Conservation (phyloP, 306 rosid species). For the Lathyrus aphaca region DNA sequence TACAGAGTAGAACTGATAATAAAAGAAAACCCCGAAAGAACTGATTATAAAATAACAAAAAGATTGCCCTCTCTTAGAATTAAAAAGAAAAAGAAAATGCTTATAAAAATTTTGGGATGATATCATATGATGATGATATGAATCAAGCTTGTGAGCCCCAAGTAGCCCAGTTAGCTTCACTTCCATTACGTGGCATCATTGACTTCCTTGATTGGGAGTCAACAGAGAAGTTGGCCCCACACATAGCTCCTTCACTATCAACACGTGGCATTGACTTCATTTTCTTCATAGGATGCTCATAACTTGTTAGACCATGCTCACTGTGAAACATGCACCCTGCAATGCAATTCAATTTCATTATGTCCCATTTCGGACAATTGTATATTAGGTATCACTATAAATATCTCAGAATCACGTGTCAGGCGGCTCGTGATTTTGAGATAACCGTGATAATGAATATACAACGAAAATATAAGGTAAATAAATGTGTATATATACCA, state of each 20-base stretch:
- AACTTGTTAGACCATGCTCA: constrained; percentile 76
- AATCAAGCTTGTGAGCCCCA: constrained; percentile 62
- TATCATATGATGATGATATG: not conserved
- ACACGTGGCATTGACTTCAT: constrained; percentile 86
- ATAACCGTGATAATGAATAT: not conserved
- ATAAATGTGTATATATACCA: constrained; percentile 55
- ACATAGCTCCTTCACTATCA: constrained; percentile 89
- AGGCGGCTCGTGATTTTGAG: too few relatives aligned
- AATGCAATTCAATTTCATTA: not conserved
- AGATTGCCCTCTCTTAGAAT: not conserved
- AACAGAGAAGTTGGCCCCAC: constrained; percentile 90
- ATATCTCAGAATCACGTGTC: not conserved
- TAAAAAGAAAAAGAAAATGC: not conserved
- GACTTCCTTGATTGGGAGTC: constrained; percentile 67
- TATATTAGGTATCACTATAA: too few relatives aligned
- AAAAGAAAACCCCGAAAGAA: not conserved
- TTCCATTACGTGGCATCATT: constrained; percentile 92
- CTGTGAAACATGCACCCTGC: constrained; percentile 95
- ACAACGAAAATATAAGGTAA: not conserved
- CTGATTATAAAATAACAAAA: constrained; percentile 3
- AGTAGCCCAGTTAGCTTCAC: constrained; percentile 87
- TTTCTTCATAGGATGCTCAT: constrained; percentile 83
- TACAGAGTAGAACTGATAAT: not conserved
- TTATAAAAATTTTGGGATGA: not conserved
- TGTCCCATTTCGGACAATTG: too few relatives aligned